Evolutionary conservation across 441 rosid species (phyloP).

Genomic region (Francoa sonchifolia): DNA sequence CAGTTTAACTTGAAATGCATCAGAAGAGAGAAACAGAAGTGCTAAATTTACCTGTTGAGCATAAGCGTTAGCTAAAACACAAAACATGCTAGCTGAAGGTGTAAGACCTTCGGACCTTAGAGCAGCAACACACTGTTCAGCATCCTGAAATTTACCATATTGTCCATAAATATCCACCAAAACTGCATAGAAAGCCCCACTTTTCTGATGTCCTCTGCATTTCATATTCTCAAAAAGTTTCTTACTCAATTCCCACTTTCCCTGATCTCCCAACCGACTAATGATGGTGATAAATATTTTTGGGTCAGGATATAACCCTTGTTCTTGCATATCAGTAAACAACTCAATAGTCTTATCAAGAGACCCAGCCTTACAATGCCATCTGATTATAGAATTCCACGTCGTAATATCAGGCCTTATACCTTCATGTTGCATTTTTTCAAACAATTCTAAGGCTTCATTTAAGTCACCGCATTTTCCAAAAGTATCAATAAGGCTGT

Average conservation of each 20-base stretch:
- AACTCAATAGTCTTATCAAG: slow-evolving; percentile 33
- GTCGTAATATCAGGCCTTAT: slow-evolving; percentile 39
- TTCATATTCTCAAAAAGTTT: slow-evolving; percentile 30
- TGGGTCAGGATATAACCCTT: slow-evolving; percentile 54
- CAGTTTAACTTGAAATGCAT: no score
- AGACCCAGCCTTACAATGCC: slow-evolving; percentile 53
- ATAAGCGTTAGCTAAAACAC: slow-evolving; percentile 59
- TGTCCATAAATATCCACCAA: slow-evolving; percentile 55
- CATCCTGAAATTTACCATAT: slow-evolving; percentile 41
- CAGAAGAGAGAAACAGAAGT: not conserved
- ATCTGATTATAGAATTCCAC: slow-evolving; percentile 49
- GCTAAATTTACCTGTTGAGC: slow-evolving; percentile 79
- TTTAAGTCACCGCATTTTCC: slow-evolving; percentile 47
- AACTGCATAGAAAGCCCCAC: slow-evolving; percentile 34
- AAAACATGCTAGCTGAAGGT: slow-evolving; percentile 37
- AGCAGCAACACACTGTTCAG: slow-evolving; percentile 39
- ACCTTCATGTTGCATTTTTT: slow-evolving; percentile 34
- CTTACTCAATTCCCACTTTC: slow-evolving; percentile 42
- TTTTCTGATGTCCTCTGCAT: slow-evolving; percentile 25
- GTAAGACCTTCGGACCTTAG: slow-evolving; percentile 37
- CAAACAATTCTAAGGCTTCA: slow-evolving; percentile 38
- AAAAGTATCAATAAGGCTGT: slow-evolving; percentile 46
- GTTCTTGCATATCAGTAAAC: slow-evolving; percentile 43
- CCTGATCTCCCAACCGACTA: slow-evolving; percentile 42
- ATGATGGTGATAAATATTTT: slow-evolving; percentile 40